Percentiles rank a stretch among this genome's conserved stretches.
These are phyloP conservation scores for Gossypium anomalum DNA, from an alignment of 345 rosid species.

Conservation along the genomic window DNA sequence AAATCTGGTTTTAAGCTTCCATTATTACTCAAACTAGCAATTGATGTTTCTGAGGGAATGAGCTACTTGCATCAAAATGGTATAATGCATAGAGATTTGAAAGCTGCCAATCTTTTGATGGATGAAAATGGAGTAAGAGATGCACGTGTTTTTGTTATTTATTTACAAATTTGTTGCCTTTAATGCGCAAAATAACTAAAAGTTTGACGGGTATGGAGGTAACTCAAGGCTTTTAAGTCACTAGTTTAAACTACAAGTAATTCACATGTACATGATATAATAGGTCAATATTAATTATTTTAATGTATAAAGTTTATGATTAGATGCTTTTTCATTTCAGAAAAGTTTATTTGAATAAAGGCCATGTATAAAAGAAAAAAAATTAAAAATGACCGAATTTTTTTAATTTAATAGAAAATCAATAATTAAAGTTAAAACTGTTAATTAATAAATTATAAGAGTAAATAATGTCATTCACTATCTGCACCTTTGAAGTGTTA, in stretches of 20 bases:
- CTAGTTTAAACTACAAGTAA: background rate
- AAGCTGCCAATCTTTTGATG: conserved; percentile 70
- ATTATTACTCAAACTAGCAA: conserved; percentile 52
- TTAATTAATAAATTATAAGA: too few relatives aligned
- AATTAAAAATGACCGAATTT: too few relatives aligned
- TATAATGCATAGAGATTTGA: conserved; percentile 55
- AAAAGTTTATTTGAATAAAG: too few relatives aligned
- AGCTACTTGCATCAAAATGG: conserved; percentile 57
- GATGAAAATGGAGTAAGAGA: conserved; percentile 61
- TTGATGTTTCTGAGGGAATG: conserved; percentile 69
- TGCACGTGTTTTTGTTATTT: conserved; percentile 12
- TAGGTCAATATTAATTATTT: background rate
- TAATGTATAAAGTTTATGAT: background rate
- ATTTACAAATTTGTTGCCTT: background rate
- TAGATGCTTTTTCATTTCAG: background rate
- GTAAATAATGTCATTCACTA: background rate
- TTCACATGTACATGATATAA: background rate
- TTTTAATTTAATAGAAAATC: too few relatives aligned
- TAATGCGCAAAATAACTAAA: background rate
- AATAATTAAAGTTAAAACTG: too few relatives aligned
- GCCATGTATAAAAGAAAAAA: too few relatives aligned
- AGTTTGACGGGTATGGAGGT: background rate
- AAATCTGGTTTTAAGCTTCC: conserved; percentile 45
- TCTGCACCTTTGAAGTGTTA: background rate
- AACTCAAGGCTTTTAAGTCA: background rate